Evolutionary conservation across 2,329 filamentous ascomycete genomes (phyloP).

Genomic region (Amphichorda felina): DNA sequence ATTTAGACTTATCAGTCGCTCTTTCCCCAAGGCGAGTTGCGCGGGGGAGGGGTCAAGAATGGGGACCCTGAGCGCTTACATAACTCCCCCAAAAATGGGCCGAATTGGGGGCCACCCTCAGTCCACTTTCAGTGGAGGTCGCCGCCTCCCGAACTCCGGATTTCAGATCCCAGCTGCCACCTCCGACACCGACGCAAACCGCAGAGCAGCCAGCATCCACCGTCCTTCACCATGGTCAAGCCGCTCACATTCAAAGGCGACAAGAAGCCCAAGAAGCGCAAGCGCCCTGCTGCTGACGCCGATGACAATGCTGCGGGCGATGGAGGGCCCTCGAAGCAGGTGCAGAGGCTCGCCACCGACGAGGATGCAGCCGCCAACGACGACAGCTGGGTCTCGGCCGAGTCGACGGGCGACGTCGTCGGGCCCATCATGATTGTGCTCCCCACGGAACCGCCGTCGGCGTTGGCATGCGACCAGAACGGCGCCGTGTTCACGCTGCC

Average conservation of each 20-base stretch:
- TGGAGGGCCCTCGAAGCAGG: neutral
- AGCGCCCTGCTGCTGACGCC: conserved; percentile 48
- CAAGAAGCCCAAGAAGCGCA: conserved; percentile 87
- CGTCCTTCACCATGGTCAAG: conserved; percentile 68
- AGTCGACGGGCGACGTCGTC: conserved; percentile 58
- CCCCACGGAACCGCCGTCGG: conserved; percentile 59
- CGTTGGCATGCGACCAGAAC: conserved; percentile 73
- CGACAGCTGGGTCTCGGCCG: conserved; percentile 86
- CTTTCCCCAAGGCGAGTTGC: too few species aligned
- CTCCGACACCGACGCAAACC: conserved; percentile 2
- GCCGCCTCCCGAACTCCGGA: neutral
- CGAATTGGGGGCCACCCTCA: too few species aligned
- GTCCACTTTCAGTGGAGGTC: conserved; percentile 3
- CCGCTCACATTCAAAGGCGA: conserved; percentile 94
- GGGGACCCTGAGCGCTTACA: conserved; percentile 1
- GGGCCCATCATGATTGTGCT: conserved; percentile 79
- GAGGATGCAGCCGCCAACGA: conserved; percentile 43
- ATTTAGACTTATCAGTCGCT: neutral
- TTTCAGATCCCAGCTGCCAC: neutral
- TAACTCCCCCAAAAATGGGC: neutral
- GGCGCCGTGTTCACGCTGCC: conserved; percentile 75
- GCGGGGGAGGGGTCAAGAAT: conserved; percentile 3
- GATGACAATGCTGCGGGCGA: conserved; percentile 16
- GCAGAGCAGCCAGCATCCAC: too few species aligned
- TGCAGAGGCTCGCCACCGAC: conserved; percentile 9